Percentiles rank a stretch among this genome's conserved stretches.
These are phyloP conservation scores for Phytophthora sansomeana DNA, from an alignment of 352 stramenopile genomes.

Conservation along the genomic window DNA sequence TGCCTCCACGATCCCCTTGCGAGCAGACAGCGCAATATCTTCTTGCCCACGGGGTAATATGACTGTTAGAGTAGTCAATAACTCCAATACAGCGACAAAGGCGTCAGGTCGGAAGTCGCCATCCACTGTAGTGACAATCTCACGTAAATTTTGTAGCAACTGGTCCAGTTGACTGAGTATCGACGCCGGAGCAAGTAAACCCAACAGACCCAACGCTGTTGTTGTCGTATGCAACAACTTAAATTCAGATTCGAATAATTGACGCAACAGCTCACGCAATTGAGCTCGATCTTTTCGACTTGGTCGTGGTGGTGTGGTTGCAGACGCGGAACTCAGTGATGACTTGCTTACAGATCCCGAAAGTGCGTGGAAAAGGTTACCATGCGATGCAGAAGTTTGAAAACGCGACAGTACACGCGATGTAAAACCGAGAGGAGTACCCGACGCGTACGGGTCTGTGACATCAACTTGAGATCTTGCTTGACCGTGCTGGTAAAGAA, in stretches of 20 bases:
- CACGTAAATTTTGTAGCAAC: slow-evolving; percentile 46
- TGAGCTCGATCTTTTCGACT: slow-evolving; percentile 39
- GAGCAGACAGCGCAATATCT: slow-evolving; percentile 29
- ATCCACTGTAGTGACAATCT: slow-evolving; percentile 67
- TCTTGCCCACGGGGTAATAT: slow-evolving; percentile 24
- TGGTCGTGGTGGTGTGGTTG: slow-evolving; percentile 17
- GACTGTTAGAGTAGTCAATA: slow-evolving; percentile 63
- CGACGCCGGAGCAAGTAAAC: slow-evolving; percentile 53
- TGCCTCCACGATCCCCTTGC: slow-evolving; percentile 49
- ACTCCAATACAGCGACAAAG: slow-evolving; percentile 66
- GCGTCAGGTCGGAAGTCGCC: slow-evolving; percentile 74
- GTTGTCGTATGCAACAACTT: slow-evolving; percentile 61
- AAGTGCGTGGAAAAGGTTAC: slow-evolving; percentile 66
- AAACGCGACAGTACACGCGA: slow-evolving; percentile 83
- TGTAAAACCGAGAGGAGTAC: slow-evolving; percentile 54
- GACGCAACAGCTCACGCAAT: slow-evolving; percentile 50
- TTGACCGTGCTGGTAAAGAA: slow-evolving; percentile 30
- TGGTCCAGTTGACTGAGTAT: slow-evolving; percentile 46
- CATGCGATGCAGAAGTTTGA: slow-evolving; percentile 56
- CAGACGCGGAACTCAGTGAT: slow-evolving; percentile 7
- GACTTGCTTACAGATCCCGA: slow-evolving; percentile 47
- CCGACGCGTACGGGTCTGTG: slow-evolving; percentile 22
- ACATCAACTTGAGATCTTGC: slow-evolving; percentile 9
- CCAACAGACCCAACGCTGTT: slow-evolving; percentile 66
- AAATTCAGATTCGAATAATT: slow-evolving; percentile 72